A percentile compares a stretch with the other conserved stretches of the same genome.
phyloP scores from a whole-genome alignment of 2,329 filamentous ascomycete genomes.

The Nectriaceae sp. region DNA sequence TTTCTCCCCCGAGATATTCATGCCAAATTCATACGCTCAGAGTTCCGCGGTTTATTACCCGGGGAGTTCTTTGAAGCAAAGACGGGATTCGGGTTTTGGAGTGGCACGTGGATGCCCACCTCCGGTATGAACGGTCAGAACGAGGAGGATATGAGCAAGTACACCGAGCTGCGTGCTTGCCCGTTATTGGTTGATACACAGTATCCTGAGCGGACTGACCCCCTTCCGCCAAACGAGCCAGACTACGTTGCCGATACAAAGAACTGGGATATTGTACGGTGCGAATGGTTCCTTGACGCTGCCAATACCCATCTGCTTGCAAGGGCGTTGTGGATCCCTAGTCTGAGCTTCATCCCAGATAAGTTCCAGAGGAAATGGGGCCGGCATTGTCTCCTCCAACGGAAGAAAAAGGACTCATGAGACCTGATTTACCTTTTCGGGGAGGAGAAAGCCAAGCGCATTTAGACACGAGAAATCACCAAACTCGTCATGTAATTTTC shows the following conservation, averaged over 20 bases:
- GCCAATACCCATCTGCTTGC: constrained; percentile 72
- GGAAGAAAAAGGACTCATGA: constrained; percentile 38
- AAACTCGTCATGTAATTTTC: too few species aligned
- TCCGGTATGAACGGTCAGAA: constrained; percentile 91
- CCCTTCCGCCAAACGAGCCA: constrained; percentile 70
- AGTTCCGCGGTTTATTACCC: constrained; percentile 85
- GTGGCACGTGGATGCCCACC: constrained; percentile 82
- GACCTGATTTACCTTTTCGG: too few species aligned
- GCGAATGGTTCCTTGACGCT: constrained; percentile 79
- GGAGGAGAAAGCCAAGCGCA: constrained; percentile 1
- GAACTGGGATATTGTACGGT: constrained; percentile 78
- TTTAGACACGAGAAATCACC: too few species aligned
- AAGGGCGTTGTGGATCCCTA: constrained; percentile 80
- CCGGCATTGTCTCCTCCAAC: constrained; percentile 78
- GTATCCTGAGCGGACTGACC: constrained; percentile 59
- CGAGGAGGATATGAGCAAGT: constrained; percentile 83
- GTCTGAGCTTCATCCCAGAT: constrained; percentile 67
- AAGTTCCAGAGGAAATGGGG: constrained; percentile 79
- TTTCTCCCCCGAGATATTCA: constrained; percentile 82
- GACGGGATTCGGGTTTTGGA: constrained; percentile 69
- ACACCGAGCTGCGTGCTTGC: constrained; percentile 75
- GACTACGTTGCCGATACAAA: constrained; percentile 73
- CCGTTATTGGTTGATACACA: constrained; percentile 86
- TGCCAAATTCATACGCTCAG: constrained; percentile 87
- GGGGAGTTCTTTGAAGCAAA: constrained; percentile 83